These are phyloP conservation scores for Jamesozyma hellenica DNA, from an alignment of 805 yeast genomes.

Conservation along the genomic window DNA sequence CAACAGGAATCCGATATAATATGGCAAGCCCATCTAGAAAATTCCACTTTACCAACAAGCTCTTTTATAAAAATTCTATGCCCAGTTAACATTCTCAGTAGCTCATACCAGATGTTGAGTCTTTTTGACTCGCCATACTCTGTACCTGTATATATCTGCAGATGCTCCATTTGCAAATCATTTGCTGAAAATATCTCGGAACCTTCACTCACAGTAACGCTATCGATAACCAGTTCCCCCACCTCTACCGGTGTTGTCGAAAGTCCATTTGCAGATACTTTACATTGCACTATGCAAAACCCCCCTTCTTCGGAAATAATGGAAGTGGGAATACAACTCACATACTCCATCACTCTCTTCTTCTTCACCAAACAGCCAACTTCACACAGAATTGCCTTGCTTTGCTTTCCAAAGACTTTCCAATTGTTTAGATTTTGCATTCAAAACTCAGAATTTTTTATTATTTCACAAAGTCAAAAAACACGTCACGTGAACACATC, in stretches of 20 bases:
- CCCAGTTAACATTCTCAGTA: constrained; percentile 14
- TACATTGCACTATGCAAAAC: constrained; percentile 11
- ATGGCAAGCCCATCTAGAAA: constrained; percentile 13
- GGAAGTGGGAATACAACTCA: constrained; percentile 14
- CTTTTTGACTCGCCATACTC: not conserved
- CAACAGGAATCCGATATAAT: constrained; percentile 9
- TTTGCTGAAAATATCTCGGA: constrained; percentile 9
- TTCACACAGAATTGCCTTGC: too few relatives aligned
- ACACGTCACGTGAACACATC: too few relatives aligned
- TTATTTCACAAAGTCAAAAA: too few relatives aligned
- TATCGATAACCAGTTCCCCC: constrained; percentile 4
- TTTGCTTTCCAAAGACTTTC: too few relatives aligned
- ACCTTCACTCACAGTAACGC: constrained; percentile 21
- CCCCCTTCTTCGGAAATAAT: constrained; percentile 6
- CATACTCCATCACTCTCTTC: constrained; percentile 9
- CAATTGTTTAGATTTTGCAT: too few relatives aligned
- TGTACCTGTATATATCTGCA: constrained; percentile 8
- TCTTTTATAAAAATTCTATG: constrained; percentile 6
- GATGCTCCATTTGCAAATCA: constrained; percentile 1
- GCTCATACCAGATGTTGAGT: constrained; percentile 18
- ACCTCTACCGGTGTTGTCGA: constrained; percentile 1
- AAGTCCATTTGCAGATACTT: not conserved
- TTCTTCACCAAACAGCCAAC: too few relatives aligned
- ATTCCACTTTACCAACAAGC: constrained; percentile 5
- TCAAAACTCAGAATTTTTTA: too few relatives aligned